A percentile compares a stretch with the other conserved stretches of the same genome.
Conservation (phyloP, 768 basidiomycete genomes). For the Termitomyces sp. region DNA sequence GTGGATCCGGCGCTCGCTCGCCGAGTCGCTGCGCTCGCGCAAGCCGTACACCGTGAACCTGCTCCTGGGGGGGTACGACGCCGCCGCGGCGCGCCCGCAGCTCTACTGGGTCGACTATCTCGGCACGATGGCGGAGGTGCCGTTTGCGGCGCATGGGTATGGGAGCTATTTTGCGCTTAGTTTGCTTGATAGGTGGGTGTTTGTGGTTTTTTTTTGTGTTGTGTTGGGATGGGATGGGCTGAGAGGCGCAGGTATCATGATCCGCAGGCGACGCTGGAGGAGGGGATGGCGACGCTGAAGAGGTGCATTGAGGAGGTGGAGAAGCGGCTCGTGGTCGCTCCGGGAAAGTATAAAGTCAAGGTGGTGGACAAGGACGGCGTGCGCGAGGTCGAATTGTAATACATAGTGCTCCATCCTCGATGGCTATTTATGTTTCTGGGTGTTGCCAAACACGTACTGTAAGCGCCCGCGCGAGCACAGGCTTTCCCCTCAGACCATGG, state of each 20-base stretch:
- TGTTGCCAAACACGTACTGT: neutral
- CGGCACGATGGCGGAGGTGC: conserved; percentile 83
- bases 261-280: conserved; percentile 78
- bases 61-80: conserved; percentile 90
- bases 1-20: conserved; percentile 90
- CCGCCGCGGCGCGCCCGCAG: conserved; percentile 61
- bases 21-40: conserved; percentile 83
- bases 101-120: conserved; percentile 97
- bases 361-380: conserved; percentile 91
- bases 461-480: too few relatives aligned
- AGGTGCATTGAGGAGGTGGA: conserved; percentile 88
- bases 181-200: conserved; percentile 79
- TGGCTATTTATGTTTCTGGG: neutral
- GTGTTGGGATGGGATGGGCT: too few relatives aligned
- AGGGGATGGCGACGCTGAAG: conserved; percentile 77
- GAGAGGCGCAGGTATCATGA: conserved; percentile 71
- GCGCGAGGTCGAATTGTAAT: conserved; percentile 68
- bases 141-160: conserved; percentile 94
- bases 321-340: conserved; percentile 75
- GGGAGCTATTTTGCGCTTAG: conserved; percentile 89
- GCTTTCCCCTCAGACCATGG: conserved; percentile 5
- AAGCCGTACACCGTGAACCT: conserved; percentile 90
- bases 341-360: conserved; percentile 83
- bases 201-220: too few relatives aligned
- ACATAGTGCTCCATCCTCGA: too few relatives aligned